Evolutionary conservation across 805 yeast species (phyloP).

Genomic region (Limtongozyma cylindracea): DNA sequence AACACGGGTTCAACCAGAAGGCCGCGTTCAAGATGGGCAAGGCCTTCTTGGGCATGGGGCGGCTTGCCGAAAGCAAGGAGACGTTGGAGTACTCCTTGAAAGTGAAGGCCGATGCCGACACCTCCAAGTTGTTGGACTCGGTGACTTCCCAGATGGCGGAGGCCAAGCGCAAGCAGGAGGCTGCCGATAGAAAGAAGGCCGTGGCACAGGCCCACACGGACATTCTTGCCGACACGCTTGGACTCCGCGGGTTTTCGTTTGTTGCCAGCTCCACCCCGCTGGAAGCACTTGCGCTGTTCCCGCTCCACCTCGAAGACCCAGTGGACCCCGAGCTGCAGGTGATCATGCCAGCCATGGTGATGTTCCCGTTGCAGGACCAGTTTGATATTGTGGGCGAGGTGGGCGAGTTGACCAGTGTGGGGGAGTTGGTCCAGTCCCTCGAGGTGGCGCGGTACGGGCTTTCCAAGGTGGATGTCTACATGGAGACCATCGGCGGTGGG

Average conservation of each 20-base stretch:
- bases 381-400: slow-evolving; percentile 61
- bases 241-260: slow-evolving; percentile 26
- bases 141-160: slow-evolving; percentile 28
- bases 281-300: slow-evolving; percentile 24
- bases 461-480: slow-evolving; percentile 42
- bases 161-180: slow-evolving; percentile 12
- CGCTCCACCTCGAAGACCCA: slow-evolving; percentile 32
- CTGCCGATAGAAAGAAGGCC: slow-evolving; percentile 11
- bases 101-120: too few relatives aligned
- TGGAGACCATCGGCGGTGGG: slow-evolving; percentile 72
- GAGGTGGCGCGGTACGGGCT: slow-evolving; percentile 36
- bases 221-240: slow-evolving; percentile 31
- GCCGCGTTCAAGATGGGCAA: slow-evolving; percentile 71
- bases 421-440: slow-evolving; percentile 45
- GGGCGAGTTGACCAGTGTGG: slow-evolving; percentile 45
- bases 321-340: slow-evolving; percentile 53
- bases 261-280: slow-evolving; percentile 26
- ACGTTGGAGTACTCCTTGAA: slow-evolving; percentile 41
- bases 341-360: slow-evolving; percentile 53
- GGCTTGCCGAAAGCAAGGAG: slow-evolving; percentile 45
- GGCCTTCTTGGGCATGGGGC: slow-evolving; percentile 48
- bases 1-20: slow-evolving; percentile 50
- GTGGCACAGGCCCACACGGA: slow-evolving; percentile 14
- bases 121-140: slow-evolving; percentile 30
- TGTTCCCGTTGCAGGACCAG: slow-evolving; percentile 68